Evolutionary conservation across 148 eudicot genomes (phyloP).

Genomic region (Fagopyrum tataricum): DNA sequence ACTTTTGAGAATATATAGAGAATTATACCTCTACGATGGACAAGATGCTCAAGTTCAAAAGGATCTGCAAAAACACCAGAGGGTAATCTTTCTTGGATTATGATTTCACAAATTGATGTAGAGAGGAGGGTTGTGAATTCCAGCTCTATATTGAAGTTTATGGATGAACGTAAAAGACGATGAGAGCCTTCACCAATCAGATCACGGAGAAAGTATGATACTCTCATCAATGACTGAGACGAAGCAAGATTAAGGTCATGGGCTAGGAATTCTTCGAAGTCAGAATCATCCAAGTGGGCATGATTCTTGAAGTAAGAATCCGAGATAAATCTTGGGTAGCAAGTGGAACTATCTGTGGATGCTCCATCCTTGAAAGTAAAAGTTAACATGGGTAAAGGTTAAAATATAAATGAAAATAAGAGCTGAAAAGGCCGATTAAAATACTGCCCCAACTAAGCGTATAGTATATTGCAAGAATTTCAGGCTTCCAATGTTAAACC

Average conservation of each 20-base stretch:
- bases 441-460: background rate
- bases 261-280: conserved; percentile 33
- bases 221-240: background rate
- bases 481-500: background rate
- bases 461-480: background rate
- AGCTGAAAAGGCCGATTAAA: background rate
- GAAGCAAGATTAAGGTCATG: conserved; percentile 26
- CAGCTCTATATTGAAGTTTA: conserved; percentile 33
- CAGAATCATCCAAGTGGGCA: conserved; percentile 30
- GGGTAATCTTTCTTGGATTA: conserved; percentile 68
- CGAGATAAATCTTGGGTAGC: conserved; percentile 33
- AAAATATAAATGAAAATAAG: background rate
- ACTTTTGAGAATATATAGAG: conserved; percentile 9
- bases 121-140: conserved; percentile 26
- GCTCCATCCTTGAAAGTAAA: background rate
- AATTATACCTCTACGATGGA: conserved; percentile 58
- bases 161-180: conserved; percentile 49
- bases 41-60: conserved; percentile 77
- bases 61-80: conserved; percentile 90
- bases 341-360: background rate
- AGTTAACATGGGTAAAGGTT: background rate
- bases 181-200: conserved; percentile 91
- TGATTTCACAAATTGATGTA: conserved; percentile 38
- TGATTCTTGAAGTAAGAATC: conserved; percentile 41
- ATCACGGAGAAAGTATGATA: conserved; percentile 30